phyloP scores from a whole-genome alignment of 1,284 basidiomycete species.

The Ganoderma lucidum region DNA sequence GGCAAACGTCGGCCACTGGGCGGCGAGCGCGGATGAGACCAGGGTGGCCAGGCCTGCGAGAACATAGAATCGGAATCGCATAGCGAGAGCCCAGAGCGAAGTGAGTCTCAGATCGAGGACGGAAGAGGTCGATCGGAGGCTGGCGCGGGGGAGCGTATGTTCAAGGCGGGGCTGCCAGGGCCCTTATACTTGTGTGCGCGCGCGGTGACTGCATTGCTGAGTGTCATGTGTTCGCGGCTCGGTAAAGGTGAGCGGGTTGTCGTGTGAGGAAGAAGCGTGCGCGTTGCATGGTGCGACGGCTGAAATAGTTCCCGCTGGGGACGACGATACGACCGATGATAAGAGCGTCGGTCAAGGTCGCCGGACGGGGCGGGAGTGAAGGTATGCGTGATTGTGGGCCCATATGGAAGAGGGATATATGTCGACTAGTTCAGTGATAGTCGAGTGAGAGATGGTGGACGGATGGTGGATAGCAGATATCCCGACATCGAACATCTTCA shows the following conservation, averaged over 20 bases:
- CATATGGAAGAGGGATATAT: not conserved
- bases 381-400: not conserved
- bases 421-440: too few species aligned
- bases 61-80: not conserved
- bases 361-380: not conserved
- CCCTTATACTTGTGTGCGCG: conserved; percentile 4
- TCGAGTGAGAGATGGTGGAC: too few species aligned
- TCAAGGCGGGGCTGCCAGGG: not conserved
- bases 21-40: not conserved
- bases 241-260: not conserved
- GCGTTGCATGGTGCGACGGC: conserved; percentile 8
- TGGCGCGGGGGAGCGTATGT: not conserved
- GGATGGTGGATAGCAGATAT: too few species aligned
- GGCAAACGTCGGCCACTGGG: not conserved
- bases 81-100: not conserved
- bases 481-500: too few species aligned
- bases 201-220: not conserved
- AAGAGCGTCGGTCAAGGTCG: not conserved
- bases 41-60: not conserved
- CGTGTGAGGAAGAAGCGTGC: conserved; percentile 13
- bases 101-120: not conserved
- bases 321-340: not conserved
- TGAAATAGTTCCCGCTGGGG: not conserved
- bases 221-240: not conserved
- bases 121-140: not conserved